A percentile compares a stretch with the other conserved stretches of the same genome.
phyloP scores from a whole-genome alignment of 805 yeast species.

The Ogataea pilisensis region DNA sequence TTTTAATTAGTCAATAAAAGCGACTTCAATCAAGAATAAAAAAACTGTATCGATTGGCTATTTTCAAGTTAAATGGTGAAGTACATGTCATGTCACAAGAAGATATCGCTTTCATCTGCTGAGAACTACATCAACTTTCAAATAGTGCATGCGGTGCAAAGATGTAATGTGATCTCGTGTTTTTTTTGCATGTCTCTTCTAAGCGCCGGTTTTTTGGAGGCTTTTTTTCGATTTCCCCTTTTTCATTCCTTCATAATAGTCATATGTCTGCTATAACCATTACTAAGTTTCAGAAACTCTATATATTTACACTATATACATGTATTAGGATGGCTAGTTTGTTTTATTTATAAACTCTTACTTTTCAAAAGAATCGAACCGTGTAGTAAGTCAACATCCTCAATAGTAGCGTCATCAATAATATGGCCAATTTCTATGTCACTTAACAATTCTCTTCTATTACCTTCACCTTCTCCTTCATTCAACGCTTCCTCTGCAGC shows the following conservation, averaged over 20 bases:
- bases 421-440: constrained; percentile 42
- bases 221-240: background rate
- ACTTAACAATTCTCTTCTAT: constrained; percentile 18
- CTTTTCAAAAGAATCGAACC: constrained; percentile 35
- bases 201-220: too few relatives aligned
- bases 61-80: too few relatives aligned
- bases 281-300: background rate
- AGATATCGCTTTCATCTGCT: too few relatives aligned
- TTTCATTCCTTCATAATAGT: background rate
- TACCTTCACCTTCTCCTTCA: constrained; percentile 17
- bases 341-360: constrained; percentile 16
- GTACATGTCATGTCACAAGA: too few relatives aligned
- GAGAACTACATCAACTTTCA: too few relatives aligned
- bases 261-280: background rate
- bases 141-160: too few relatives aligned
- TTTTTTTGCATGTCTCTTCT: too few relatives aligned
- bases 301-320: constrained; percentile 1
- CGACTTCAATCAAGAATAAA: too few relatives aligned
- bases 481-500: constrained; percentile 1
- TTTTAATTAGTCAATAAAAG: too few relatives aligned
- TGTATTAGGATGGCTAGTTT: too few relatives aligned
- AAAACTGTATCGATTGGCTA: too few relatives aligned
- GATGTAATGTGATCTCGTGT: too few relatives aligned
- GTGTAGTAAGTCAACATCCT: constrained; percentile 40
- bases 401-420: constrained; percentile 35